Evolutionary conservation across 352 stramenopile genomes (phyloP).

Genomic region (Phytophthora pini): DNA sequence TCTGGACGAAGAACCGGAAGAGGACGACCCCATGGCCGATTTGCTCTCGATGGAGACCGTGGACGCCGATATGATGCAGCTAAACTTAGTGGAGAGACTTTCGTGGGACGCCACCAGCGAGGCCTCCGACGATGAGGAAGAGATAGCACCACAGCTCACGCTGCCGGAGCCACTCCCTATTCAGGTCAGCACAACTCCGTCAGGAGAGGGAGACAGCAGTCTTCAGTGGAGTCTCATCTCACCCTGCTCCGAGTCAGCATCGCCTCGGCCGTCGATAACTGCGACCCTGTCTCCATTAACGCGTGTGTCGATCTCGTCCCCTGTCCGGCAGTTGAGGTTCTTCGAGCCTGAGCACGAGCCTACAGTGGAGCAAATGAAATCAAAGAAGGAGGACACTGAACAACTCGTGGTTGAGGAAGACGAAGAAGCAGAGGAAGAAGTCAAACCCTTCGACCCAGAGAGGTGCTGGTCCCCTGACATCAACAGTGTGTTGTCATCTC

Average conservation of each 20-base stretch:
- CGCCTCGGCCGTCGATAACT: constrained; percentile 7
- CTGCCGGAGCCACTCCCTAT: constrained; percentile 17
- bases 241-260: constrained; percentile 46
- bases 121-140: constrained; percentile 16
- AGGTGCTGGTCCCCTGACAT: constrained; percentile 29
- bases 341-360: constrained; percentile 33
- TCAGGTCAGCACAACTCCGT: constrained; percentile 7
- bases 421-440: constrained; percentile 19
- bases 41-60: constrained; percentile 16
- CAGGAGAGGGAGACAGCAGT: constrained; percentile 1
- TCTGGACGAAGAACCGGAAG: constrained; percentile 21
- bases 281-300: constrained; percentile 26
- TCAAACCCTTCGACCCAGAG: constrained; percentile 20
- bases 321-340: constrained; percentile 22
- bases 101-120: constrained; percentile 38
- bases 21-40: constrained; percentile 13
- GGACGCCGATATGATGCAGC: constrained; percentile 5
- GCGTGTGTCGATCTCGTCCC: constrained; percentile 28
- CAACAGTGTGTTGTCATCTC: constrained; percentile 20
- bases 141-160: constrained; percentile 3
- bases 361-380: constrained; percentile 12
- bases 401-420: constrained; percentile 20
- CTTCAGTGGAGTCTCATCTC: constrained; percentile 61
- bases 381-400: neutral
- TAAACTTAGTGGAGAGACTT: constrained; percentile 30